phyloP scores from a whole-genome alignment of 331 rosid genomes.

The Malus hybrid region DNA sequence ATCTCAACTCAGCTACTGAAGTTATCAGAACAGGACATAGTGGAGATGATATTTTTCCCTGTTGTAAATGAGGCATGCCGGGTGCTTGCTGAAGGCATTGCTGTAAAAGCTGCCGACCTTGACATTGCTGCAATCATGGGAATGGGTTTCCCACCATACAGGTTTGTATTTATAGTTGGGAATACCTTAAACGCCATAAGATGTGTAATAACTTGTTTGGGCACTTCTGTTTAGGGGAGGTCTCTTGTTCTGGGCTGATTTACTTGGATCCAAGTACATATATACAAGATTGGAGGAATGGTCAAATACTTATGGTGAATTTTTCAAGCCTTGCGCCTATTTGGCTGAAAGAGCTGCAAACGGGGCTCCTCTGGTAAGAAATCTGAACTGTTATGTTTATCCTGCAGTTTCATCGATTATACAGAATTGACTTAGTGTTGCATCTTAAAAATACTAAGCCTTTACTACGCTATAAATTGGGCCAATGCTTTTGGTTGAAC shows the following conservation, averaged over 20 bases:
- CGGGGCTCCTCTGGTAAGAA: constrained; percentile 74
- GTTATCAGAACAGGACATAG: constrained; percentile 67
- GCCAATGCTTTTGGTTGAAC: too few relatives aligned
- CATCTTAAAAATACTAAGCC: neutral
- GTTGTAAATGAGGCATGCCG: constrained; percentile 97
- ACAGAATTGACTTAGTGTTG: neutral
- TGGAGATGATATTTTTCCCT: constrained; percentile 90
- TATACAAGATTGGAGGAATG: constrained; percentile 71
- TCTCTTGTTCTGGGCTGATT: constrained; percentile 86
- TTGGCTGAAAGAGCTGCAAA: constrained; percentile 83
- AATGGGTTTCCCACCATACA: constrained; percentile 97
- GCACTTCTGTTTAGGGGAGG: constrained; percentile 66
- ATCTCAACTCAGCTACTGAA: constrained; percentile 51
- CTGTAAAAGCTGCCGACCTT: constrained; percentile 81
- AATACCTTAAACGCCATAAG: neutral
- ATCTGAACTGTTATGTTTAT: neutral
- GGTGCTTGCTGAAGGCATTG: constrained; percentile 87
- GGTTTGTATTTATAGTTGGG: constrained; percentile 34
- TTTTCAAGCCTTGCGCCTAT: constrained; percentile 85
- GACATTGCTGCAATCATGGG: constrained; percentile 81
- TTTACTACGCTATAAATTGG: too few relatives aligned
- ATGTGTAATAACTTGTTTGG: neutral
- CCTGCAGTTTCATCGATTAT: neutral
- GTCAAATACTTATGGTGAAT: constrained; percentile 65
- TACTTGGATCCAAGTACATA: constrained; percentile 85